These are phyloP conservation scores for Zygosaccharomyces pseudobailii DNA, from an alignment of 1,139 yeast genomes.

Conservation along the genomic window DNA sequence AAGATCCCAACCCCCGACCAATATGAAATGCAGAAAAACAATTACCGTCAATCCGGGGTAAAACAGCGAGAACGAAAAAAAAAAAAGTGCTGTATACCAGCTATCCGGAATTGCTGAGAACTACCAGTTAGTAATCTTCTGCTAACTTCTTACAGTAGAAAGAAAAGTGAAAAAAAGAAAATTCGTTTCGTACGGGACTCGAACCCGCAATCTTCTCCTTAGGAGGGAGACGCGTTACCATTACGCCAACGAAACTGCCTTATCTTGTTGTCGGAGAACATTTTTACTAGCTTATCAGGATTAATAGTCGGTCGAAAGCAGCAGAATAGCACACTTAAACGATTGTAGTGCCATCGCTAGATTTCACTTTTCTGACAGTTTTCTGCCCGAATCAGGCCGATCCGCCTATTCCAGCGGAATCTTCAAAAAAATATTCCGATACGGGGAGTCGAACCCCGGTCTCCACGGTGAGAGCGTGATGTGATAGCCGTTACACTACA, in stretches of 20 bases:
- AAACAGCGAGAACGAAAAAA: neutral
- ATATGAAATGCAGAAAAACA: neutral
- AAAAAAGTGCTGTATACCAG: neutral
- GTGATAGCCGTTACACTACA: slow-evolving; percentile 4
- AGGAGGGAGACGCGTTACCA: slow-evolving; percentile 97
- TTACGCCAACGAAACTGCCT: slow-evolving; percentile 76
- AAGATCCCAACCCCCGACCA: too few relatives aligned
- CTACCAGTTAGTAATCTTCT: too few relatives aligned
- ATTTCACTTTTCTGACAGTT: too few relatives aligned
- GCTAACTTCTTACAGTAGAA: too few relatives aligned
- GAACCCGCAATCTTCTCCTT: slow-evolving; percentile 96
- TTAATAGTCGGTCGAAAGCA: too few relatives aligned
- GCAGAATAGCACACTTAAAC: too few relatives aligned
- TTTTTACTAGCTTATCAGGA: too few relatives aligned
- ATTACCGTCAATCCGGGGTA: neutral
- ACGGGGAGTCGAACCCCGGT: slow-evolving; percentile 4
- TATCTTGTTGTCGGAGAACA: neutral
- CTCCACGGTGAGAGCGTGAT: slow-evolving; percentile 4
- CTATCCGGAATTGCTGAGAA: too few relatives aligned
- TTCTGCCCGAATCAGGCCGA: too few relatives aligned
- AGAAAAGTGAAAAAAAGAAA: neutral
- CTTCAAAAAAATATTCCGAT: neutral
- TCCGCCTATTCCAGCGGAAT: too few relatives aligned
- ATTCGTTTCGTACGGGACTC: slow-evolving; percentile 77
- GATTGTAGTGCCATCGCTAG: too few relatives aligned